These are phyloP conservation scores for Podila epigama DNA, from an alignment of 192 early-diverging fungal genomes.

Conservation along the genomic window DNA sequence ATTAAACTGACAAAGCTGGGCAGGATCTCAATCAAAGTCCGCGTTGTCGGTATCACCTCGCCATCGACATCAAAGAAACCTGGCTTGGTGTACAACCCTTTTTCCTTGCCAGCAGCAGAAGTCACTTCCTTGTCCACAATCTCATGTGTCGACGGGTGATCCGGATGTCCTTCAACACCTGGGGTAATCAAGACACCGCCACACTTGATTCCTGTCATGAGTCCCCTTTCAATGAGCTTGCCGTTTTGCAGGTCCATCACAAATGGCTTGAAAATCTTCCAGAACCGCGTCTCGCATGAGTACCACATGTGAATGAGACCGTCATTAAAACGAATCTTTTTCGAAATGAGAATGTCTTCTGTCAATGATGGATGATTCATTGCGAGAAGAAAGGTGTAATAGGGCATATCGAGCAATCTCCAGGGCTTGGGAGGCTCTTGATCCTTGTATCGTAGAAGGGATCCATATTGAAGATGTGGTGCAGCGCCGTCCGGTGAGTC, in stretches of 20 bases:
- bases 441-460: not conserved
- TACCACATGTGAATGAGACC: conserved; percentile 41
- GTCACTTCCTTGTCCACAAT: conserved; percentile 8
- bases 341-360: conserved; percentile 18
- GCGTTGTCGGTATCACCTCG: conserved; percentile 34
- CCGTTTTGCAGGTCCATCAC: conserved; percentile 30
- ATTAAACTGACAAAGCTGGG: conserved; percentile 29
- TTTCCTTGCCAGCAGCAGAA: conserved; percentile 5
- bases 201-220: conserved; percentile 29
- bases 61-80: conserved; percentile 43
- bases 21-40: conserved; percentile 36
- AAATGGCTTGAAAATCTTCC: conserved; percentile 32
- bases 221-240: conserved; percentile 23
- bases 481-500: not conserved
- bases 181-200: conserved; percentile 32
- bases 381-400: conserved; percentile 16
- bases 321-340: conserved; percentile 37
- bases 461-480: not conserved
- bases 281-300: conserved; percentile 29
- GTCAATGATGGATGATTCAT: conserved; percentile 18
- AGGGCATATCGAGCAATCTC: conserved; percentile 30
- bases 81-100: conserved; percentile 9
- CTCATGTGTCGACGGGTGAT: conserved; percentile 14
- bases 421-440: conserved; percentile 25
- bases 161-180: conserved; percentile 24